A percentile compares a stretch with the other conserved stretches of the same genome.
Conservation (phyloP, 495 filamentous ascomycete genomes). For the Cercophora samala region DNA sequence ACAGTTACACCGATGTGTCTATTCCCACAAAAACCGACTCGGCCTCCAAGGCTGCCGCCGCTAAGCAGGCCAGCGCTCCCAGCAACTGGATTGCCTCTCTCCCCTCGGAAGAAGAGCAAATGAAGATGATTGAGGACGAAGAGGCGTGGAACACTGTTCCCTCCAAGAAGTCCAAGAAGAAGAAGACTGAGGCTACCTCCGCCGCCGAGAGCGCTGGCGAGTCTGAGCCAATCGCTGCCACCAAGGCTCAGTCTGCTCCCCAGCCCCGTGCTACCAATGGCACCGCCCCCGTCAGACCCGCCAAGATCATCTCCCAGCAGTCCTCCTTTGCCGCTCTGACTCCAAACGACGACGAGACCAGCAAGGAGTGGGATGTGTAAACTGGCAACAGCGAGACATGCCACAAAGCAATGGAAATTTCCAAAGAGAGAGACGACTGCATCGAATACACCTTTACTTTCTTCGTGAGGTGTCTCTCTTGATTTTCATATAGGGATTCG, state of each 20-base stretch:
- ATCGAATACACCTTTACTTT: neutral
- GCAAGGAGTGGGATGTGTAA: constrained; percentile 53
- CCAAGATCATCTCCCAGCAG: constrained; percentile 36
- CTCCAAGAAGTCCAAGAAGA: constrained; percentile 61
- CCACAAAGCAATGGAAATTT: neutral
- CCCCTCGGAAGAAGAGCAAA: constrained; percentile 82
- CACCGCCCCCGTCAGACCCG: constrained; percentile 22
- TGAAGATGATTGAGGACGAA: constrained; percentile 62
- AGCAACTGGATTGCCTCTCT: constrained; percentile 53
- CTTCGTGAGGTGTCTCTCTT: neutral
- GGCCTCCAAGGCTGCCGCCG: constrained; percentile 7
- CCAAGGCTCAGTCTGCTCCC: constrained; percentile 18
- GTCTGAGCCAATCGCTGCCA: constrained; percentile 23
- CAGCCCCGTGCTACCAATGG: constrained; percentile 30
- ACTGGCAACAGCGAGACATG: neutral
- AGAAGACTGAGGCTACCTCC: constrained; percentile 40
- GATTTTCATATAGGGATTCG: neutral
- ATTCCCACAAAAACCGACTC: constrained; percentile 3
- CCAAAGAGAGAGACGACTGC: neutral
- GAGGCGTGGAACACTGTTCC: constrained; percentile 74
- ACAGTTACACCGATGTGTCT: constrained; percentile 26
- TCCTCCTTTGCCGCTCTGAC: constrained; percentile 51
- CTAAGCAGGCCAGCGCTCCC: constrained; percentile 21
- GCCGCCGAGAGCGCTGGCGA: constrained; percentile 30
- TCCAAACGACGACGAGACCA: constrained; percentile 39